Evolutionary conservation across 768 basidiomycete genomes (phyloP), one percentile per base, ranked within the genome.

Genomic region (Daedaleopsis sinensis): DNA sequence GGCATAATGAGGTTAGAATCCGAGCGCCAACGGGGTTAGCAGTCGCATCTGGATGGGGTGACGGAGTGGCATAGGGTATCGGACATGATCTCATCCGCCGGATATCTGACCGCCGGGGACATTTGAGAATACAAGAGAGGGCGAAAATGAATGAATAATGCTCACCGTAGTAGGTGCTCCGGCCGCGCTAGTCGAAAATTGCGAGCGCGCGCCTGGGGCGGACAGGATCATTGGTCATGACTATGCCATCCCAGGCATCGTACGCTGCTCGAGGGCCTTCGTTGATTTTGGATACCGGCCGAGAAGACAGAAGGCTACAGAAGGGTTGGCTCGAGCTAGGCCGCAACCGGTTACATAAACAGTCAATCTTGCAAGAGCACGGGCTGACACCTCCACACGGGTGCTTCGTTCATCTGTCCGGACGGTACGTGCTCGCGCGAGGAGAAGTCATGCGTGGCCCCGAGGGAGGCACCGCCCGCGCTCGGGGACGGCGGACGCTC

Each of bases 1-100:
- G 56, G 47, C 52, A 52, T 24, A 57, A 54, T 21, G 23, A 24
- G 61, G 42, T 58, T 53, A 54, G 42, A 35, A 43, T 46, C 51
- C 52, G 47, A 32, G 57, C 61, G 57, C 32, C 52, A 52, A 46
- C 61, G 56, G 57, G 47, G 61, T 38, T 62, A 52, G 52, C 55
- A 43, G 62, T 44, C 58, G 51, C 54, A 43, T 56, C 36, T n/a
- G 58, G 36, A 32, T 39, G 57, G 24, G 36, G 37, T 57, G 62
- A 64, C 27, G 55, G 43, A 13, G 18, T n/a, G 44, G 27, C 52
- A 19, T 35, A 59, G 50, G 44, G 54, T 21, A 59, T 64, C 62
- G 62, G 62, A 48, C 62, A 59, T 46, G 55, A 59, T 57, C 52
- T 58, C 39, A 47, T 42, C 48, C 36, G 15, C 62, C 62, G 62